Percentiles rank a stretch among this genome's conserved stretches.
Conservation (phyloP, 2,329 filamentous ascomycete genomes). For the Hypoxylon sp. region DNA sequence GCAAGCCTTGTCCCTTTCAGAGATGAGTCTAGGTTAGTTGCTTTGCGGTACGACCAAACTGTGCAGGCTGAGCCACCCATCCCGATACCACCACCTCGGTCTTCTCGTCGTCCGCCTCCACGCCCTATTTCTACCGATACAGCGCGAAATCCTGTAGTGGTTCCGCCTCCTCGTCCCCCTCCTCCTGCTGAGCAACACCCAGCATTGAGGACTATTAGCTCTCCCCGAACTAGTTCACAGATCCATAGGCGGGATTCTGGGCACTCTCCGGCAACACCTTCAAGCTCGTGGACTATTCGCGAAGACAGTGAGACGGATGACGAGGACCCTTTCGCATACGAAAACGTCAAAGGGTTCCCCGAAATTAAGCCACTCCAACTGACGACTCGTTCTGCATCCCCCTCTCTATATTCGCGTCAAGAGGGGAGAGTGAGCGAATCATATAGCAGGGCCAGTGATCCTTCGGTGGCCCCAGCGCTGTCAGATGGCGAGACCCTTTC, state of each 20-base stretch:
- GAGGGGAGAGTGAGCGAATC: conserved; percentile 46
- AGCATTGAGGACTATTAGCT: conserved; percentile 59
- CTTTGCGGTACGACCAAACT: conserved; percentile 72
- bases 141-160: conserved; percentile 52
- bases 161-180: conserved; percentile 54
- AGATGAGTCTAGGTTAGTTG: conserved; percentile 65
- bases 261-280: conserved; percentile 61
- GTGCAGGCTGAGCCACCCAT: conserved; percentile 69
- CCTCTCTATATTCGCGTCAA: conserved; percentile 51
- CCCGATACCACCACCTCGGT: conserved; percentile 61
- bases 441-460: conserved; percentile 48
- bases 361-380: conserved; percentile 47
- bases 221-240: conserved; percentile 52
- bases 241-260: conserved; percentile 68
- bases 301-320: conserved; percentile 58
- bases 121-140: conserved; percentile 47
- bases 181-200: conserved; percentile 67
- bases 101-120: conserved; percentile 52
- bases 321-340: conserved; percentile 54
- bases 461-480: conserved; percentile 47
- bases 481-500: conserved; percentile 49
- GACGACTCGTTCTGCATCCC: conserved; percentile 47
- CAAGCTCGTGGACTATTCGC: conserved; percentile 53
- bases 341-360: conserved; percentile 44
- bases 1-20: conserved; percentile 57